Base-by-base conservation (phyloP, 148 eudicot species). In the Rhododendron henanense region DNA sequence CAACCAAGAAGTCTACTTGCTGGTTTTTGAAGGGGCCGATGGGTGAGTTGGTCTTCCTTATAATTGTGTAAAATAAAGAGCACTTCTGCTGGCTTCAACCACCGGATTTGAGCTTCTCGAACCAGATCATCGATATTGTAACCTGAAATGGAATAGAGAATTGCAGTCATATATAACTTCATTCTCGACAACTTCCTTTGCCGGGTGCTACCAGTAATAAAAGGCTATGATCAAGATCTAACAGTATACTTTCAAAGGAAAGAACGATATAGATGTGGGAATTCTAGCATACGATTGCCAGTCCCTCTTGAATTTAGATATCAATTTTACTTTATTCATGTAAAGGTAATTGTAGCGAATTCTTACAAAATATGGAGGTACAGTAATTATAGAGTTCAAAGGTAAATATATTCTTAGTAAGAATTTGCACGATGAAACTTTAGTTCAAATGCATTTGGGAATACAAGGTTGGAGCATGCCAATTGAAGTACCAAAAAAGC, bases 41-140 rank as follows among this genome's bases (percentile, higher is more conserved):
- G 87, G 6, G 95, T 92, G 75, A 97, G 91, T 93, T 93, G 91
- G 85, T 85, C 87, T 33, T 91, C 91, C 48, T 90, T 92, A 84
- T 92, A 90, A 87, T 92, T 97, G 88, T 93, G 92, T 84, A 97
- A 88, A 81, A 97, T 94, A 88, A 90, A 95, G 73, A 90, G 90
- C 83, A 97, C 96, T 91, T 97, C 98, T 16, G 88, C 89, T 6
- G 99, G 96, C 90, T 93, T 93, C 74, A 97, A 86, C 99, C 99
- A 97, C 71, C 98, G 94, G 59, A 57, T 83, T 89, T 91, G 94
- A 79, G 99, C 99, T 88, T 94, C 98, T 85, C 78, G 90, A 85
- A 92, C 85, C 57, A 97, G 90, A 83, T 94, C 91, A 78, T 86
- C 85, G n/a, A 95, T 88, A 84, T 90, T 92, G 84, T 89, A 93